Base-by-base conservation (phyloP, 2,329 filamentous ascomycete species). In the Teratosphaeria pseudoeucalypti region DNA sequence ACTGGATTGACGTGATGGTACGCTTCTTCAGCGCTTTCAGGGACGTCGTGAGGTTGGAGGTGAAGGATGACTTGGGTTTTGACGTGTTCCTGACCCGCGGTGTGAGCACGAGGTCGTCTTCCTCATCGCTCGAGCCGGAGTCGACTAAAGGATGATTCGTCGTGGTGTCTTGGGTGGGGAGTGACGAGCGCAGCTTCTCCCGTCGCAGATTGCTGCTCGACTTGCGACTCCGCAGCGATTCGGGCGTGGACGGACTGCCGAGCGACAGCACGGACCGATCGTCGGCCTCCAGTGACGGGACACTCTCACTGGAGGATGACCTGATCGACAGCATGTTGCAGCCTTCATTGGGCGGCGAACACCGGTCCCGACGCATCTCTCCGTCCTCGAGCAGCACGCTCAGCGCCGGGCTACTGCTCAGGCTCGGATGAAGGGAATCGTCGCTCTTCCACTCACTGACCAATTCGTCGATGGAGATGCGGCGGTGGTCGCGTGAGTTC, bases 1-100 rank as follows among this genome's bases (percentile, higher is more conserved):
- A 82, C 6, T 83, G 84, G 52, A 86, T 81, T 0, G 81, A 82
- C 59, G 81, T 82, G 16, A 71, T 61, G 11, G 83, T 83, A 0
- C 82, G 82, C 6, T 81, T 81, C 71, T 82, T 85, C 56, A 86
- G 77, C 3, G 81, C 82, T 61, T 83, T 80, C 23, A 86, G 70
- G 0, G 84, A 86, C 2, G 82, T 81, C 0, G 83, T 86, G 52
- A 86, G 74, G 61, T 86, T 86, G 0, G 84, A 86, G 62, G 82
- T 85, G 73, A 86, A 82, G 1, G 78, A 79, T 19, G 75, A 75
- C 56, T 74, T 74, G 4, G 77, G 63, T 58, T 78, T 77, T 53
- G 77, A 76, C 12, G 12, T 32, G 72, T 66, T 26, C 71, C 63
- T 16, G 70, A 66, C 63, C 63, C 32, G 58, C 59, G 29, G 66